phyloP scores from a whole-genome alignment of 805 yeast species.

The Scheffersomyces amazonensis region DNA sequence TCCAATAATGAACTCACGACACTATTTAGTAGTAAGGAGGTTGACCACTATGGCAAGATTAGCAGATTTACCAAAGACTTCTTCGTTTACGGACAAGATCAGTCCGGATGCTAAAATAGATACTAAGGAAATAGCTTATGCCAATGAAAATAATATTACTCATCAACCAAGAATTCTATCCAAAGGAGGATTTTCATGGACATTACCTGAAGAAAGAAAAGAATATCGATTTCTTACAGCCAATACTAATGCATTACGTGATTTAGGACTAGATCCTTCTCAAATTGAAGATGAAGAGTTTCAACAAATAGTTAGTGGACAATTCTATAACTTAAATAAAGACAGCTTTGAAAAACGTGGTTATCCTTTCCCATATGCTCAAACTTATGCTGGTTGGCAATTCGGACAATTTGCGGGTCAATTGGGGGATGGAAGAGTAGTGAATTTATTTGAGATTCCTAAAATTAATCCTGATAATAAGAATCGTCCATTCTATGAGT shows the following conservation, averaged over 20 bases:
- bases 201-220: constrained; percentile 61
- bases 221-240: constrained; percentile 53
- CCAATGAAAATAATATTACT: constrained; percentile 26
- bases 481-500: constrained; percentile 48
- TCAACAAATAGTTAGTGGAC: constrained; percentile 61
- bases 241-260: constrained; percentile 57
- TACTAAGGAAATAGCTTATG: constrained; percentile 21
- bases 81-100: constrained; percentile 23
- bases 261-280: constrained; percentile 49
- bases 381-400: constrained; percentile 94
- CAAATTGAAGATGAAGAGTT: constrained; percentile 45
- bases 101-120: constrained; percentile 29
- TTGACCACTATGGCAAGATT: constrained; percentile 14
- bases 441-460: constrained; percentile 70
- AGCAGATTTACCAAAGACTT: constrained; percentile 26
- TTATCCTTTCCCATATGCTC: constrained; percentile 74
- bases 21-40: background rate
- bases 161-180: constrained; percentile 37
- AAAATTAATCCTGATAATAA: constrained; percentile 22
- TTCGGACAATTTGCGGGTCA: constrained; percentile 98
- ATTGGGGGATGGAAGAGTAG: constrained; percentile 92
- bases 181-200: constrained; percentile 71
- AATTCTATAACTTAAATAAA: constrained; percentile 32
- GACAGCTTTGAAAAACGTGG: constrained; percentile 12
- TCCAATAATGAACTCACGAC: too few species aligned